These are phyloP conservation scores for Lepidium didymum DNA, from an alignment of 345 rosid genomes.

Conservation along the genomic window DNA sequence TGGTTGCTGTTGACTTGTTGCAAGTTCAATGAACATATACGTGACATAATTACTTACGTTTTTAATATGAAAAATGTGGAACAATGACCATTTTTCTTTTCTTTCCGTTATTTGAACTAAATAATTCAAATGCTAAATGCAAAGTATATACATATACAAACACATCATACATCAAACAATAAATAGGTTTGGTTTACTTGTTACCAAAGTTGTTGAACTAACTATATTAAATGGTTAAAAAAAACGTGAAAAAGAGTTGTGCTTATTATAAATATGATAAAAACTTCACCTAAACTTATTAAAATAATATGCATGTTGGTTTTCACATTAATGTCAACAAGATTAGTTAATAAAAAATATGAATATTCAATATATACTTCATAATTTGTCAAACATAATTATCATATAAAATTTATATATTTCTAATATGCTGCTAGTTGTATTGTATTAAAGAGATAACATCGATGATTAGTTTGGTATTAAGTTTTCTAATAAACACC, in stretches of 20 bases:
- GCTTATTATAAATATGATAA: slow-evolving; percentile 7
- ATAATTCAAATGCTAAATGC: neutral
- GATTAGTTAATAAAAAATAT: no score
- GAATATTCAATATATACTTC: no score
- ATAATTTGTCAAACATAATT: no score
- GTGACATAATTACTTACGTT: slow-evolving; percentile 1
- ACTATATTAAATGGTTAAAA: slow-evolving; percentile 22
- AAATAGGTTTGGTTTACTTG: slow-evolving; percentile 30
- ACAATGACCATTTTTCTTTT: neutral
- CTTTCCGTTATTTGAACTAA: neutral
- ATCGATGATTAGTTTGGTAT: no score
- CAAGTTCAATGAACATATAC: slow-evolving; percentile 19
- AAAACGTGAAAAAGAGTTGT: slow-evolving; percentile 17
- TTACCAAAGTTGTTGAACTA: slow-evolving; percentile 34
- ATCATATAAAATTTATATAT: no score
- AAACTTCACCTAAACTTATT: slow-evolving; percentile 12
- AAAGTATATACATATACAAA: neutral
- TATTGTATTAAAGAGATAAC: no score
- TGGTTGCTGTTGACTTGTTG: slow-evolving; percentile 24
- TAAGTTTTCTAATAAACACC: no score
- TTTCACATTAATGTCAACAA: slow-evolving; percentile 20
- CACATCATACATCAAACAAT: slow-evolving; percentile 25
- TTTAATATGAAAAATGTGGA: slow-evolving; percentile 24
- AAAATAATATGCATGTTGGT: slow-evolving; percentile 10
- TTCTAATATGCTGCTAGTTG: no score